These are phyloP conservation scores for Capillidium rhysosporum DNA, from an alignment of 371 early-diverging fungal genomes.

Conservation along the genomic window DNA sequence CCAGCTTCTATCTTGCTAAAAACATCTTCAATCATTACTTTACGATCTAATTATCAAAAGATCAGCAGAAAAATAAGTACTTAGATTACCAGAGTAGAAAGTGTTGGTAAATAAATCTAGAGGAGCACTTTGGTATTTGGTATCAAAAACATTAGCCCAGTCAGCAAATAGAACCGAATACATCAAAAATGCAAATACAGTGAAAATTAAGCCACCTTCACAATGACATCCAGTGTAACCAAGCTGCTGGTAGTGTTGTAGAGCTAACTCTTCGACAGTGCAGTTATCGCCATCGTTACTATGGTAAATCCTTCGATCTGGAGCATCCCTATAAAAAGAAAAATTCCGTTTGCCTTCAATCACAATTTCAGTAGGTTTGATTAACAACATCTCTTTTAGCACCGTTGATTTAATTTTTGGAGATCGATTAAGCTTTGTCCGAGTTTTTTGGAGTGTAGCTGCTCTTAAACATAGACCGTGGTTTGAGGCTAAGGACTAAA, in stretches of 20 bases:
- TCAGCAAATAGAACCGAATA: constrained; percentile 51
- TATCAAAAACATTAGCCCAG: constrained; percentile 52
- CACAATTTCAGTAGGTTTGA: neutral
- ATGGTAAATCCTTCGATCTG: constrained; percentile 16
- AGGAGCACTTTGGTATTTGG: constrained; percentile 45
- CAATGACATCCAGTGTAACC: constrained; percentile 43
- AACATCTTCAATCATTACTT: constrained; percentile 27
- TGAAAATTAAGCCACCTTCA: constrained; percentile 36
- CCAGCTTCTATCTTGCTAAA: constrained; percentile 20
- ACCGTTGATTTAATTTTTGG: neutral
- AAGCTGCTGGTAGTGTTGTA: constrained; percentile 29
- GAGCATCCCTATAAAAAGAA: neutral
- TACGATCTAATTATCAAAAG: constrained; percentile 14
- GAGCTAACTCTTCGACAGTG: constrained; percentile 31
- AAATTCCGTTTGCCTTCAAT: constrained; percentile 8
- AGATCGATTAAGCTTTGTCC: neutral
- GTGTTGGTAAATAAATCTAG: constrained; percentile 43
- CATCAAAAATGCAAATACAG: constrained; percentile 37
- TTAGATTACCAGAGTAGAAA: constrained; percentile 29
- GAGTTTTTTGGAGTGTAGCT: neutral
- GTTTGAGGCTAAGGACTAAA: neutral
- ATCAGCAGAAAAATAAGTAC: neutral
- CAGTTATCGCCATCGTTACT: constrained; percentile 27
- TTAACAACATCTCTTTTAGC: neutral
- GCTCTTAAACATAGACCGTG: neutral